These are phyloP conservation scores for Salix udensis DNA, from an alignment of 345 rosid genomes.

Conservation along the genomic window DNA sequence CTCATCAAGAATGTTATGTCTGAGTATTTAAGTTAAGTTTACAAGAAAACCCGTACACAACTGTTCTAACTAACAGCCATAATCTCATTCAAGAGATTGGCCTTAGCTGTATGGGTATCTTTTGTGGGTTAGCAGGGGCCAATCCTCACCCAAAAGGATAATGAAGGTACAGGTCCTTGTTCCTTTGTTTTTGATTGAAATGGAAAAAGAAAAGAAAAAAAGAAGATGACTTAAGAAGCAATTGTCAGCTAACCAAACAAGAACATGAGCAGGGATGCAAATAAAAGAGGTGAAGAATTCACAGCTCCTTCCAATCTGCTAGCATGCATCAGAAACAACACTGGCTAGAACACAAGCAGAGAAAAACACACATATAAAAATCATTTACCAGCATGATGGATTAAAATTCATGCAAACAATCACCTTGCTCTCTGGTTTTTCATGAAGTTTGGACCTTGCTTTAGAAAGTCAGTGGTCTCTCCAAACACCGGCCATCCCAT, in stretches of 20 bases:
- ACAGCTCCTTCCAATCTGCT: background rate
- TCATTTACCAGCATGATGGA: background rate
- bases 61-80: constrained; percentile 8
- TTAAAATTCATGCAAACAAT: background rate
- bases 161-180: background rate
- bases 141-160: constrained; percentile 15
- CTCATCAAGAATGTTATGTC: background rate
- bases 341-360: background rate
- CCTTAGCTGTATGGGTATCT: constrained; percentile 9
- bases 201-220: background rate
- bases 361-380: background rate
- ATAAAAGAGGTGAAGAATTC: background rate
- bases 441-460: constrained; percentile 78
- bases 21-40: constrained; percentile 7
- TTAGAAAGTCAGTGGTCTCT: constrained; percentile 72
- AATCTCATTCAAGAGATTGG: constrained; percentile 2
- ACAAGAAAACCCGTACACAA: constrained; percentile 22
- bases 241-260: background rate
- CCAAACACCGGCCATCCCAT: constrained; percentile 95
- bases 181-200: background rate
- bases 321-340: too few species aligned
- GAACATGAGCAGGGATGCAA: background rate
- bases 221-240: constrained; percentile 5
- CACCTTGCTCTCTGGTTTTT: constrained; percentile 65
- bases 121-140: constrained; percentile 18